Evolutionary conservation across 169 alveolate genomes (phyloP).

Genomic region (Cardiosporidium cionae): DNA sequence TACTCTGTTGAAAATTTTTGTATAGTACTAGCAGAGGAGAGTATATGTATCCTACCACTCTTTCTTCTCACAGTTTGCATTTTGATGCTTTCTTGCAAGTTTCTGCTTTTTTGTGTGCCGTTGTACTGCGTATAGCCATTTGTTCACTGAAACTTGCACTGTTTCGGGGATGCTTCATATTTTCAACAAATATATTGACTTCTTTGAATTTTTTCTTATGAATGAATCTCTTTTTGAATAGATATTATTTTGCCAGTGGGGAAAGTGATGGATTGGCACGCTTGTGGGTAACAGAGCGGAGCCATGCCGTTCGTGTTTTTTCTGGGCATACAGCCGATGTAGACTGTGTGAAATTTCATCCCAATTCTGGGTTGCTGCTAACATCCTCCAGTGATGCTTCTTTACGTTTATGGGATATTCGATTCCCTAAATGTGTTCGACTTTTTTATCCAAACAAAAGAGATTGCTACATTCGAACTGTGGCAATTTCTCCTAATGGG

Average conservation of each 20-base stretch:
- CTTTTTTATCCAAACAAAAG: no score
- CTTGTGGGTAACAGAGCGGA: constrained; percentile 21
- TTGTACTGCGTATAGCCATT: background rate
- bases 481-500: no score
- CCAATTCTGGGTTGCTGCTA: constrained; percentile 21
- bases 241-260: constrained; percentile 25
- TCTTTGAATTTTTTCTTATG: no score
- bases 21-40: no score
- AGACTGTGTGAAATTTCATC: constrained; percentile 2
- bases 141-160: background rate
- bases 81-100: background rate
- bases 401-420: constrained; percentile 20
- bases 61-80: background rate
- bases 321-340: constrained; percentile 15
- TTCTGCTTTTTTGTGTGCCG: background rate
- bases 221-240: background rate
- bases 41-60: background rate
- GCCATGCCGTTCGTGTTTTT: constrained; percentile 12
- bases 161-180: no score
- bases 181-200: no score
- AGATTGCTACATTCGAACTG: no score
- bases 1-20: no score
- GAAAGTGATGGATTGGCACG: constrained; percentile 15
- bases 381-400: constrained; percentile 10
- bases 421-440: constrained; percentile 5